Base-by-base conservation (phyloP, 2,329 filamentous ascomycete species). In the Celoporthe dispersa region DNA sequence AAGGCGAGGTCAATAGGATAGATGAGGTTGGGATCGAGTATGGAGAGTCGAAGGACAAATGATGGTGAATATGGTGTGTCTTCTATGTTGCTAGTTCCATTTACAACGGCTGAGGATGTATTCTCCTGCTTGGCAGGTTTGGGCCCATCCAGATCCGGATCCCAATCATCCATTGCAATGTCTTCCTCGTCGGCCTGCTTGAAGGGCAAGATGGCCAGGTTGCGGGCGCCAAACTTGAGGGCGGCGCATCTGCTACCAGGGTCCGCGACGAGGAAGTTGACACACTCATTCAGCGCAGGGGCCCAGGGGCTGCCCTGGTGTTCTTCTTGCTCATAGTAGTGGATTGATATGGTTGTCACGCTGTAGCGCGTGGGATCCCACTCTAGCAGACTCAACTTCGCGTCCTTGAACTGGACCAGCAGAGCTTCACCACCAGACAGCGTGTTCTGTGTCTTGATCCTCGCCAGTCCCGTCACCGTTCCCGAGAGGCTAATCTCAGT, bases 321-420 rank as follows among this genome's bases (percentile, higher is more conserved):
- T 78, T 97, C 94, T 77, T 98, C 94, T 79, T 96, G 93, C 80
- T 99, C 96, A 82, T 98, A 99, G 85, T 94, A 98, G 83, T 99
- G 96, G 76, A 99, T 95, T 66, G 95, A 98, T 73, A 96, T 89
- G 67, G 95, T 98, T 75, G 91, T 90, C 75, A 98, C 90, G 66
- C 88, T 88, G 80, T 92, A 87, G 74, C 89, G 90, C 78, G 92
- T 89, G 11, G 93, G 90, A 78, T 98, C 93, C 96, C 96, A 99
- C 82, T 98, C 93, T 68, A 97, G 86, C 79, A 99, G 85, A 80
- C 93, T 97, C 77, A 98, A 87, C 82, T 97, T 97, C 57, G 96
- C 96, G 81, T 97, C 94, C 77, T 92, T 92, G 81, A 95, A 92
- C 0, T 94, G 92, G 69, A 98, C 80, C 68, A 99, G 84, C 68